Evolutionary conservation across 2,329 filamentous ascomycete genomes (phyloP), one percentile per base, ranked within the genome.

Genomic region (Chaetomiaceae sp.): DNA sequence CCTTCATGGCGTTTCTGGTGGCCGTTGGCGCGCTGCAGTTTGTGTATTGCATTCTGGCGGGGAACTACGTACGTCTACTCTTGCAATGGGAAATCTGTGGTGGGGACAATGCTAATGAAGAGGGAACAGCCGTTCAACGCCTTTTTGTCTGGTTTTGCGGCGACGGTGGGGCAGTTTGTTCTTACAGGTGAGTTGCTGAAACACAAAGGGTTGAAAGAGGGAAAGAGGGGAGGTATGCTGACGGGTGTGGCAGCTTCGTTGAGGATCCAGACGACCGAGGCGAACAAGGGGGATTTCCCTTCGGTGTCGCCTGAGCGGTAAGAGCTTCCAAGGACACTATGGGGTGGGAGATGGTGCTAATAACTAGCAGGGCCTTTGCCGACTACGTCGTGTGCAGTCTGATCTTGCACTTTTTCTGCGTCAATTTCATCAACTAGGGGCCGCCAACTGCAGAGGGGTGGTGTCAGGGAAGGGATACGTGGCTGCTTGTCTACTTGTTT

Each of bases 371-470:
- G 70, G 92, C 94, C 36, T 99, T 99, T 71, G 91, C 94, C 68
- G 94, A 99, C 75, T 99, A 88, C 69, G 80, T 99, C 56, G 89
- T 96, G 64, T 94, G 92, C 69, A 96, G 91, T 71, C 71, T 99
- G 70, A 89, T 97, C 69, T 75, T 97, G 71, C 94, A 99, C 77
- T 96, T 97, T 76, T 99, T 99, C 80, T 96, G 91, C 74, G 85
- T 97, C 70, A 99, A 99, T 81, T 99, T 99, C 73, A 97, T 99
- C 78, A 99, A 99, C 81, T 99, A 79, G 77, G 23, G 22, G 31
- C 11, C 17, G 14, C n/a, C 34, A 11, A 39, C n/a, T 17, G 15
- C 6, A 17, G 23, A 25, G 15, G 17, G 19, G n/a, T 3, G 23
- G 34, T n/a, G 3, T 22, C 25, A 8, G 12, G 34, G 11, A 4